Evolutionary conservation across 768 basidiomycete genomes (phyloP).

Genomic region (Tulasnella sp.): DNA sequence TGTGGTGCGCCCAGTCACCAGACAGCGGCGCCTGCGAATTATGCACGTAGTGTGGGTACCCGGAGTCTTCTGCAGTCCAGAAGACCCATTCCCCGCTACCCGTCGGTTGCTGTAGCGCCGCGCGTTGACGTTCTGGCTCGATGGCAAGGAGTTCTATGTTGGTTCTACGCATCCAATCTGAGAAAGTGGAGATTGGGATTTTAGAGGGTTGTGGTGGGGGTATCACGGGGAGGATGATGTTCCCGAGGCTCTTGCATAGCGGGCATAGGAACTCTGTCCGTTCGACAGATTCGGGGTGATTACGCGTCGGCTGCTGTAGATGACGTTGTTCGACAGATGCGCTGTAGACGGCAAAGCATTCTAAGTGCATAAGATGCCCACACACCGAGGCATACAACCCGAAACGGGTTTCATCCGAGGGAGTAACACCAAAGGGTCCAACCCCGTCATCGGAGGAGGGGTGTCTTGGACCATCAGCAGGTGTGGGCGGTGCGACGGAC

Average conservation of each 20-base stretch:
- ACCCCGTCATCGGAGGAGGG: conserved; percentile 23
- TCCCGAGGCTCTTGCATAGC: conserved; percentile 91
- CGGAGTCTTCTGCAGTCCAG: conserved; percentile 74
- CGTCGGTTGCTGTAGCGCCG: conserved; percentile 60
- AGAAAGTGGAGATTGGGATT: conserved; percentile 38
- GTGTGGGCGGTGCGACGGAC: conserved; percentile 15
- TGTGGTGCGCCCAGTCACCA: conserved; percentile 46
- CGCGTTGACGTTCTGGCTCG: conserved; percentile 59
- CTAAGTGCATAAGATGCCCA: conserved; percentile 93
- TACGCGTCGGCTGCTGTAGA: conserved; percentile 75
- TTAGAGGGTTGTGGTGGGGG: background rate
- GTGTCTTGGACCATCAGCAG: conserved; percentile 17
- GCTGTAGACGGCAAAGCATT: conserved; percentile 87
- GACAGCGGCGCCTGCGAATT: background rate
- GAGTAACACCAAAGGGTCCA: conserved; percentile 49
- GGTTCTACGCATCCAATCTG: conserved; percentile 83
- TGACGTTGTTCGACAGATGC: conserved; percentile 79
- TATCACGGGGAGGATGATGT: conserved; percentile 79
- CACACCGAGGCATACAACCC: conserved; percentile 82
- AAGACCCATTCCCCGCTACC: conserved; percentile 85
- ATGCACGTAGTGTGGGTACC: conserved; percentile 44
- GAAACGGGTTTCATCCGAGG: conserved; percentile 60
- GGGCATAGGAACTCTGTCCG: conserved; percentile 95
- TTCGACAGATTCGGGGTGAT: conserved; percentile 90
- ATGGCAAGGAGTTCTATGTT: conserved; percentile 84